Evolutionary conservation across 306 rosid genomes (phyloP).

Genomic region (Quercus bicolor): DNA sequence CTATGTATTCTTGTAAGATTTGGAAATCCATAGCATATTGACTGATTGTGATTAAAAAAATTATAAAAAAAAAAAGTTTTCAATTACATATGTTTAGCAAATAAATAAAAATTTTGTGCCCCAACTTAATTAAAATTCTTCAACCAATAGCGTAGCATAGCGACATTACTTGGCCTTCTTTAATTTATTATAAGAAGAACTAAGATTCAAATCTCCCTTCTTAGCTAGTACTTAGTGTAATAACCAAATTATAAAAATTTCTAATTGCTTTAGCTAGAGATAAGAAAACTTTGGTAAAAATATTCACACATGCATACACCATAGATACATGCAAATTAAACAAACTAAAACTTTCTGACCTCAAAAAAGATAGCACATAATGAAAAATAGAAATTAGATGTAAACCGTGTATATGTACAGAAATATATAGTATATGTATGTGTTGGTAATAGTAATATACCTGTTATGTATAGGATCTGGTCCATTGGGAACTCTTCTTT

Average conservation of each 20-base stretch:
- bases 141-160: too few species aligned
- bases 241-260: too few species aligned
- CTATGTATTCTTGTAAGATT: neutral
- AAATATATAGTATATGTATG: neutral
- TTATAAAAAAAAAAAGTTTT: too few species aligned
- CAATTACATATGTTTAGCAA: neutral
- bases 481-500: slow-evolving; percentile 88
- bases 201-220: too few species aligned
- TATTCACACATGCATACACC: neutral
- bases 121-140: neutral
- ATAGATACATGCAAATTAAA: neutral
- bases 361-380: neutral
- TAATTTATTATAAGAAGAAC: too few species aligned
- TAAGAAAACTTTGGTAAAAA: neutral
- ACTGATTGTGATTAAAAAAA: neutral
- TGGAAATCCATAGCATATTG: neutral
- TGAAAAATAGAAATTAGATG: neutral
- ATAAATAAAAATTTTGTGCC: neutral
- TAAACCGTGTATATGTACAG: neutral
- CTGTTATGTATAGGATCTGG: slow-evolving; percentile 98
- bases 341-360: neutral
- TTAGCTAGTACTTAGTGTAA: too few species aligned
- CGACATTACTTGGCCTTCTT: too few species aligned
- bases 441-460: slow-evolving; percentile 20
- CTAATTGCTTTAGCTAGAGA: neutral